Conservation (phyloP, 192 early-diverging fungal species). For the Rhizoclosmatium sp. region DNA sequence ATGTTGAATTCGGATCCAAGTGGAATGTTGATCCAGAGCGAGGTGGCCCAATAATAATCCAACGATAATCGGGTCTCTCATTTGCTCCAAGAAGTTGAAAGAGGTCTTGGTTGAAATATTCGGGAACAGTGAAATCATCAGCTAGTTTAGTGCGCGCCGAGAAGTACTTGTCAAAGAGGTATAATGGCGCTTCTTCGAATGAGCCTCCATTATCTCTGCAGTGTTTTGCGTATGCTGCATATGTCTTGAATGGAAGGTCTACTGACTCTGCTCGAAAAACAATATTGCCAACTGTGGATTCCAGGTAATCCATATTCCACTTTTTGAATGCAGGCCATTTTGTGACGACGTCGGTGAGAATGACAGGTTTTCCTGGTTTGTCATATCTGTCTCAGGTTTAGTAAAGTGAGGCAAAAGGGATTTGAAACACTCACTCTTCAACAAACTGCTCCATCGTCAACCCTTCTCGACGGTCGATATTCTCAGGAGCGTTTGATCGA, state of each 20-base stretch:
- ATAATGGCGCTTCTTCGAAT: conserved; percentile 69
- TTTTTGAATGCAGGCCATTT: conserved; percentile 65
- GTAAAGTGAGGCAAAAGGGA: neutral
- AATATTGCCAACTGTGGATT: conserved; percentile 51
- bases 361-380: conserved; percentile 63
- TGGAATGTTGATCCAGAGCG: conserved; percentile 74
- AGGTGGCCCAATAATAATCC: conserved; percentile 75
- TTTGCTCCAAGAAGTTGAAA: conserved; percentile 61
- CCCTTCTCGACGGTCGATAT: conserved; percentile 58
- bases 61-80: conserved; percentile 70
- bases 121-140: conserved; percentile 65
- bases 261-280: conserved; percentile 70
- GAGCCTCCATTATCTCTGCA: conserved; percentile 36
- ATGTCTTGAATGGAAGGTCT: conserved; percentile 63
- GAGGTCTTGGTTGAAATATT: conserved; percentile 71
- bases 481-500: conserved; percentile 48
- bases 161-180: conserved; percentile 75
- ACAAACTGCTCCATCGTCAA: conserved; percentile 42
- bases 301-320: conserved; percentile 65
- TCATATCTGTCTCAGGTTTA: conserved; percentile 44
- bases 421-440: neutral
- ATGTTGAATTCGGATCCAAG: conserved; percentile 77
- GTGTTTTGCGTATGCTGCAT: conserved; percentile 57
- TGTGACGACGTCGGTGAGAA: conserved; percentile 69
- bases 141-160: conserved; percentile 53